phyloP scores from a whole-genome alignment of 805 yeast species.

The Millerago galiae region DNA sequence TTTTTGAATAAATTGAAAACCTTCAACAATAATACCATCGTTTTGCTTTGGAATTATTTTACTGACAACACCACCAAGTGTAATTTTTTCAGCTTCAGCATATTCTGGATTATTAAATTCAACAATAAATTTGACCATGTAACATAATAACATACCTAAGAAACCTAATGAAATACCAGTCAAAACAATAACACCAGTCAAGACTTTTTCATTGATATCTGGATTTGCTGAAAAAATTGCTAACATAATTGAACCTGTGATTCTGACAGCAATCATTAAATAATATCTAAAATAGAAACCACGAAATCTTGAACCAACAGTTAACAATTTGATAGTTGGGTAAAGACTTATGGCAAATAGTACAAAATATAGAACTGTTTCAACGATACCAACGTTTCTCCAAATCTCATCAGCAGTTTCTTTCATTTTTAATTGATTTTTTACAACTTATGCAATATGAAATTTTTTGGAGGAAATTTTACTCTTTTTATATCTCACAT shows the following conservation, averaged over 20 bases:
- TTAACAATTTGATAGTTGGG: neutral
- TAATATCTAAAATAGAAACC: slow-evolving; percentile 2
- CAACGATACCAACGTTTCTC: neutral
- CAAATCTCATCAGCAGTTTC: neutral
- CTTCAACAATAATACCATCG: no score
- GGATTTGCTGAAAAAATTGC: slow-evolving; percentile 1
- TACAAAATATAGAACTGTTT: neutral
- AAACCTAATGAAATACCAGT: slow-evolving; percentile 4
- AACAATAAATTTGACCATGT: slow-evolving; percentile 1
- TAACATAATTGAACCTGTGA: slow-evolving; percentile 1
- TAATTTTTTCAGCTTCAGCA: neutral
- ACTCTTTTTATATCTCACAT: no score
- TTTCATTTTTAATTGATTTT: no score
- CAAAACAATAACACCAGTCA: slow-evolving; percentile 1
- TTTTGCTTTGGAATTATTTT: neutral
- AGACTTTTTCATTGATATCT: neutral
- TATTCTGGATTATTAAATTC: slow-evolving; percentile 6
- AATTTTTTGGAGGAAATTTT: no score
- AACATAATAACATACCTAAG: slow-evolving; percentile 3
- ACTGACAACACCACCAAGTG: neutral
- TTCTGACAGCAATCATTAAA: neutral
- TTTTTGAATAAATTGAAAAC: no score
- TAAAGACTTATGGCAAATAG: neutral
- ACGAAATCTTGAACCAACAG: slow-evolving; percentile 1
- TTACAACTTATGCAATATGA: no score